Base-by-base conservation (phyloP, 768 basidiomycete species). In the Trichaptum fuscoviolaceum region DNA sequence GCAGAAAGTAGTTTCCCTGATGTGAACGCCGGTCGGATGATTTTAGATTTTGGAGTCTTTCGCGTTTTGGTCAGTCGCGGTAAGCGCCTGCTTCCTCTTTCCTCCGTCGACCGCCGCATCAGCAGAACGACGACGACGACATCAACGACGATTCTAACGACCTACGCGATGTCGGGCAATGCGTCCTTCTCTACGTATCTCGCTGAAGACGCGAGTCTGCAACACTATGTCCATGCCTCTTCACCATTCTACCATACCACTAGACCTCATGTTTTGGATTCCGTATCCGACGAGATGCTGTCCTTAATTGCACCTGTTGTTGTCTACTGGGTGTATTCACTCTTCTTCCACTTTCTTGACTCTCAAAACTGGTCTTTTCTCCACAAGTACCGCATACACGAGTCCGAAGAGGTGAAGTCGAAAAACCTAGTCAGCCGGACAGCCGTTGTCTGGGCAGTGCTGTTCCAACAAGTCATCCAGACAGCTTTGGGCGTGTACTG, bases 381-480 rank as follows among this genome's bases (percentile, higher is more conserved):
- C 35, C 88, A 96, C 69, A 87, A 84, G 67, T 89, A 93, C 75
- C 85, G 94, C 58, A 90, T 99, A 60, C 96, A 99, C 76, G 92
- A 94, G 63, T 91, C 92, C 0, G 81, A 79, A 17, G 96, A 99
- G 73, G 87, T 95, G 67, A 81, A 82, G 66, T 76, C 84, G 1
- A 82, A 87, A 66, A 99, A 99, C 75, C 82, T 85, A 9, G 95
- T 86, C 3, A 87, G 92, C 0, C 85, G 86, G 9, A 64, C 73
- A 1, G 75, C 94, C 67, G 96, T 99, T 67, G 72, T 96, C 36
- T 77, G 80, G 70, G 92, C 93, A 0, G 96, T 99, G 64, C 63
- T 96, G 9, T 69, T 95, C 59, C 97, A 99, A 75, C 97, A 99
- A 67, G 72, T 83, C 23, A 71, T 97, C 6, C 97, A 99, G 77